Base-by-base conservation (phyloP, 1,284 basidiomycete species). In the Cryptococcus hybrid region DNA sequence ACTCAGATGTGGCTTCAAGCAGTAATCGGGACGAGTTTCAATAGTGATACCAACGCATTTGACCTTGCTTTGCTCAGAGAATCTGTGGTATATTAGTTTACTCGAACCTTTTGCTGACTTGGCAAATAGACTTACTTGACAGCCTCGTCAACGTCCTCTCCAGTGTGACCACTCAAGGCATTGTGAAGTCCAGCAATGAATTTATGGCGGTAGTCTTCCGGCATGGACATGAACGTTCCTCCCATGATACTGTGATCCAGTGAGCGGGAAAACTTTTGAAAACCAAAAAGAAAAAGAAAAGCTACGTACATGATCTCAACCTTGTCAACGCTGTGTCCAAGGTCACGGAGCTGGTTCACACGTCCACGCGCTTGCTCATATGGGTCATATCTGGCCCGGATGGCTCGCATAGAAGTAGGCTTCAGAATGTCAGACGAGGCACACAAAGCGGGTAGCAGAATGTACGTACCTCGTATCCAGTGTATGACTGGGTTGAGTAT, bases 1-100 rank as follows among this genome's bases (percentile, higher is more conserved):
- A 70, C 91, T 89, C 49, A 99, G 82, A 81, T 99, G 96, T 3
- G 96, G 96, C 57, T 92, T 88, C 53, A 99, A 82, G 70, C 96
- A 99, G 77, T 99, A 99, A 76, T 99, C 96, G 36, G 96, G 96
- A 43, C 96, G 83, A 3, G 96, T 99, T 79, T 99, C 96, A 66
- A 99, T 99, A 2, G 96, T 99, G 70, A 99, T 99, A 4, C 96
- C 96, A 56, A 98, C 97, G 30, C 93, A 96, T 78, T 99, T 99
- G 47, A 93, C 95, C 80, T 95, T 94, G 71, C 92, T 92, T 74
- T 92, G 89, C 74, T 98, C 95, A 5, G 93, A 96, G 74, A 92
- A 97, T 58, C 88, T 89, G 66, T 13, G 9, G 34, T 30, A 9
- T 7, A 12, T 39, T 18, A 36, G 30, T 30, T 30, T 30, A 30